phyloP scores from a whole-genome alignment of 305 asterid genomes.

The Fraxinus floribunda region DNA sequence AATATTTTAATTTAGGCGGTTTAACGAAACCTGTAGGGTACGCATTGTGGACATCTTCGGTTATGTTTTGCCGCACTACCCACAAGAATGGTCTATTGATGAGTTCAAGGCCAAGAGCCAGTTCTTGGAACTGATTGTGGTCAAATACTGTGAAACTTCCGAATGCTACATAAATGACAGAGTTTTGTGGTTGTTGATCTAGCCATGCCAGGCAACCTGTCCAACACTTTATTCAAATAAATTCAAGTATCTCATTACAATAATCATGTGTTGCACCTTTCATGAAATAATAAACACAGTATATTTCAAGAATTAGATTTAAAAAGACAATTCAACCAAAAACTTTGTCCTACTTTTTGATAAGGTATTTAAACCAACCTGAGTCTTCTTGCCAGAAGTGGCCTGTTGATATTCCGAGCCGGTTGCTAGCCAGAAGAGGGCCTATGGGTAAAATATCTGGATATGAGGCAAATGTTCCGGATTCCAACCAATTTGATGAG shows the following conservation, averaged over 20 bases:
- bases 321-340: too few relatives aligned
- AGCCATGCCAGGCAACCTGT: conserved; percentile 39
- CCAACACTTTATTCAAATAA: background rate
- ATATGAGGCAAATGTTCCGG: conserved; percentile 31
- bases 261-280: too few relatives aligned
- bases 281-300: too few relatives aligned
- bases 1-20: too few relatives aligned
- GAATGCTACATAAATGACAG: conserved; percentile 32
- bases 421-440: conserved; percentile 36
- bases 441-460: conserved; percentile 40
- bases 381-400: conserved; percentile 27
- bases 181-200: conserved; percentile 24
- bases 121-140: conserved; percentile 34
- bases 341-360: too few relatives aligned
- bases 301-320: too few relatives aligned
- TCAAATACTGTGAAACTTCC: conserved; percentile 28
- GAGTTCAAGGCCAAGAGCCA: conserved; percentile 45
- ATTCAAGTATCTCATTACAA: background rate
- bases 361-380: background rate
- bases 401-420: conserved; percentile 26
- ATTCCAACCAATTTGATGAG: conserved; percentile 37
- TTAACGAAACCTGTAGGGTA: background rate
- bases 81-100: conserved; percentile 27
- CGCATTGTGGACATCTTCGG: background rate
- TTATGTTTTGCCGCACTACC: conserved; percentile 20